Evolutionary conservation across 164 flowering plant genomes (phyloP), one percentile per base, ranked within the genome.

Genomic region (Houttuynia cordata): DNA sequence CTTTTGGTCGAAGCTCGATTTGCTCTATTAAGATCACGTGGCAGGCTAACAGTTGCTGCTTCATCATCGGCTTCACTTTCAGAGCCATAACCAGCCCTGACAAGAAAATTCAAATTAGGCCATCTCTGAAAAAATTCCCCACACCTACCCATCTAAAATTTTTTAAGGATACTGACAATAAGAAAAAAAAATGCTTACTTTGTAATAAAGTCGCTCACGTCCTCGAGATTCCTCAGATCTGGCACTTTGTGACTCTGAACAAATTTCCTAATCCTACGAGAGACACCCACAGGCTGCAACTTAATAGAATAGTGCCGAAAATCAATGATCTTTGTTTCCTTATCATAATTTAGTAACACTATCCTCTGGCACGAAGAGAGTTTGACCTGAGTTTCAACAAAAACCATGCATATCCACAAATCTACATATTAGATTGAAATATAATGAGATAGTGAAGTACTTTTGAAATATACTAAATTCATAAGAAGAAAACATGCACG

Each of bases 41-140:
- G 42, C 58, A 93, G 70, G 69, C 82, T 86, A 55, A 93, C 96
- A 37, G 84, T 86, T 21, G 97, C 97, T 54, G 97, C 96, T 71
- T 93, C 97, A 53, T 92, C 96, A 72, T 93, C 98, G 51, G 71
- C 94, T 79, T 93, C 98, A 76, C 98, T 93, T 79, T 93, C 98
- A 64, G 98, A 93, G 60, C 94, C 94, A 82, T 93, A 90, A 53
- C 97, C 98, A 74, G 92, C 94, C 76, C 97, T 92, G 67, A 62
- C 14, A 17, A 45, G 13, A 10, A 45, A 17, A 0, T 45, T 45
- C 22, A n/a, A 30, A 59, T 57, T 1, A n/a, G 12, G 3, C 24
- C 0, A 19, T 24, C 24, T 30, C 24, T 0, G 12, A 24, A 56
- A n/a, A n/a, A n/a, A n/a, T n/a, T n/a, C n/a, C n/a, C n/a, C n/a